Evolutionary conservation across 225 moss, liverwort and hornwort species (phyloP), one percentile per base, ranked within the genome.

Genomic region (Pseudisothecium myosuroides): DNA sequence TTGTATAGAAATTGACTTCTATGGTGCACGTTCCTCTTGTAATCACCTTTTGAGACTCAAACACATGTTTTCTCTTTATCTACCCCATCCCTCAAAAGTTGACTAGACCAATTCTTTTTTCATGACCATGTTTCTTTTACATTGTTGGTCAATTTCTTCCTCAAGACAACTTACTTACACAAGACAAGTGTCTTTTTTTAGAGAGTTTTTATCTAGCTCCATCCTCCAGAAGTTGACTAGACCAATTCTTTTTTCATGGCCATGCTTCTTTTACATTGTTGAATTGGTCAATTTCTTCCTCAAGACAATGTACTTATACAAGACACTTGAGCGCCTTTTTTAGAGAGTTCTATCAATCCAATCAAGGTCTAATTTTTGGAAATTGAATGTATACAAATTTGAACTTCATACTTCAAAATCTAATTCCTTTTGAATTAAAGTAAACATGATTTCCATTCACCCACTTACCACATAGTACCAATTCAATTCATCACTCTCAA

Each of bases 271-370:
- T 32, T 7, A 23, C 14, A 77, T 23, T 54, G 3, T 22, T 23
- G 54, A n/a, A n/a, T n/a, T n/a, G n/a, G 9, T 37, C 23, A 49
- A 49, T 52, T 36, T 54, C 15, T 37, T 24, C 24, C 4, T 55
- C 6, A 6, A 23, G 15, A 77, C 24, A 37, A 55, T n/a, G n/a
- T n/a, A 15, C 7, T 54, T 77, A 54, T 1, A 23, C 6, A 37
- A 54, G 5, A 37, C 21, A 37, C 52, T 52, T 52, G 52, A 55
- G 3, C 10, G 10, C 4, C 24, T 14, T 14, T 76, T 12, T 11
- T 1, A 31, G 0, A 45, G 7, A 29, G 1, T 45, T 29, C 0
- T 6, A 1, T 6, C 1, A 5, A 0, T 76, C 8, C 32, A 32
- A 20, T 50, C 5, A 34, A 12, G 8, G 1, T 34, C 0, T 52